Conservation (phyloP, 192 early-diverging fungal species). For the Coemansia sp. region DNA sequence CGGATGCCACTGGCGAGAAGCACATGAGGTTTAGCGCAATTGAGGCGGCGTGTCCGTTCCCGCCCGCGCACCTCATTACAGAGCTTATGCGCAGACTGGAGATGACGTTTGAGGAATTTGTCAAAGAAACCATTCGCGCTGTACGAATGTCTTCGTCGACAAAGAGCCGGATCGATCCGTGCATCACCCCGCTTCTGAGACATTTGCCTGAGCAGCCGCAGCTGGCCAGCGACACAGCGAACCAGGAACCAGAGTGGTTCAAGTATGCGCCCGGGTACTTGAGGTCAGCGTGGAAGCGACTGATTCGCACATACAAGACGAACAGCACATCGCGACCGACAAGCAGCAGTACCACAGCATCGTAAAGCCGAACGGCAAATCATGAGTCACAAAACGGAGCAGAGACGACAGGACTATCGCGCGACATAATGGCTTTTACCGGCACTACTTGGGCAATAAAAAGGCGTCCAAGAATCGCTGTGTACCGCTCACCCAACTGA, state of each 20-base stretch:
- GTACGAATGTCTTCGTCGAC: conserved; percentile 41
- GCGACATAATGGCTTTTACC: too few species aligned
- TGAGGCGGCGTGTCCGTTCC: conserved; percentile 42
- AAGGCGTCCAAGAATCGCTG: too few species aligned
- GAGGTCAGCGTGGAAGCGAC: conserved; percentile 48
- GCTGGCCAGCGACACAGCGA: conserved; percentile 10
- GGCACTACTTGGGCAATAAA: too few species aligned
- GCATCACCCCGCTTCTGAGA: conserved; percentile 45
- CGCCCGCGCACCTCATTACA: conserved; percentile 32
- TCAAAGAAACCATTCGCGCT: conserved; percentile 43
- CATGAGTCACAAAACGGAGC: too few species aligned
- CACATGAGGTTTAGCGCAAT: background rate
- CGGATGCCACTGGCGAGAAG: background rate
- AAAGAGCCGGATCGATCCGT: conserved; percentile 34
- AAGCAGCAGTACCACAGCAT: background rate
- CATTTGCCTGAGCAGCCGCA: conserved; percentile 38
- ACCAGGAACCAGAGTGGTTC: conserved; percentile 48
- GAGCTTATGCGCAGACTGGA: conserved; percentile 46
- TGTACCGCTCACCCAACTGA: too few species aligned
- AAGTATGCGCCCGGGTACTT: conserved; percentile 46
- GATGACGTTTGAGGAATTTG: conserved; percentile 49
- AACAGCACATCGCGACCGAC: background rate
- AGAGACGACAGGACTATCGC: too few species aligned
- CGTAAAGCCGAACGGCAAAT: background rate
- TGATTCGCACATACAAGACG: conserved; percentile 34